Percentiles rank a stretch among this genome's conserved stretches.
Conservation (phyloP, 176 grass and related monocot genomes). For the Avena atlantica region DNA sequence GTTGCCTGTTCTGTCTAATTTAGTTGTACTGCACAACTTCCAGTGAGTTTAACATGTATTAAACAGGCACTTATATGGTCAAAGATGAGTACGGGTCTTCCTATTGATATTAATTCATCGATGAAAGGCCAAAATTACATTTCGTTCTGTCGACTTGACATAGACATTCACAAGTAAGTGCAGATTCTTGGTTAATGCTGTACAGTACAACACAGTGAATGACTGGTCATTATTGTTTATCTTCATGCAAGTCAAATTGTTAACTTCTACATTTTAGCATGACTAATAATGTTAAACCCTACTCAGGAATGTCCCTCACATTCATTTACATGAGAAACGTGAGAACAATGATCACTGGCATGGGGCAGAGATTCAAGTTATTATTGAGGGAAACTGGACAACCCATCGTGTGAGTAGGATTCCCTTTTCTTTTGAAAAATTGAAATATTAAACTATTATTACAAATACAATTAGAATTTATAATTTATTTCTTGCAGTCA, state of each 20-base stretch:
- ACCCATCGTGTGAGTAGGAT: slow-evolving; percentile 82
- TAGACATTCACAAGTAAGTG: slow-evolving; percentile 94
- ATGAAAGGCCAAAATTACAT: slow-evolving; percentile 83
- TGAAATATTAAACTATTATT: slow-evolving; percentile 28
- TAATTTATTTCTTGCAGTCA: slow-evolving; percentile 65
- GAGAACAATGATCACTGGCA: slow-evolving; percentile 86
- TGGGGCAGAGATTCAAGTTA: slow-evolving; percentile 96
- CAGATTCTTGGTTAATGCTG: slow-evolving; percentile 2
- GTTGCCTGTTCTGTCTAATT: slow-evolving; percentile 29
- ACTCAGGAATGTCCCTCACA: slow-evolving; percentile 94
- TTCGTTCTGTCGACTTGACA: slow-evolving; percentile 90
- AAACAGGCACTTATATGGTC: slow-evolving; percentile 98
- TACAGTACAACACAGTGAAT: slow-evolving; percentile 24
- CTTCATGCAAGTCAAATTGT: slow-evolving; percentile 21
- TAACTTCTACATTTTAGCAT: slow-evolving; percentile 32
- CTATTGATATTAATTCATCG: slow-evolving; percentile 90
- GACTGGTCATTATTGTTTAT: slow-evolving; percentile 30
- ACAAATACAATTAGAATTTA: slow-evolving; percentile 9
- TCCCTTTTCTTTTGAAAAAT: slow-evolving; percentile 1
- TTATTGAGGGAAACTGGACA: slow-evolving; percentile 98
- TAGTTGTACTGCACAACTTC: slow-evolving; percentile 7
- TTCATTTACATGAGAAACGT: slow-evolving; percentile 95
- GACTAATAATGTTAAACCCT: slow-evolving; percentile 45
- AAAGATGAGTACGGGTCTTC: slow-evolving; percentile 99
- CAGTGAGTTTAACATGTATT: slow-evolving; percentile 37